Percentiles rank a stretch among this genome's conserved stretches.
Conservation (phyloP, 225 moss, liverwort and hornwort genomes). For the Sphagnum tenellum region DNA sequence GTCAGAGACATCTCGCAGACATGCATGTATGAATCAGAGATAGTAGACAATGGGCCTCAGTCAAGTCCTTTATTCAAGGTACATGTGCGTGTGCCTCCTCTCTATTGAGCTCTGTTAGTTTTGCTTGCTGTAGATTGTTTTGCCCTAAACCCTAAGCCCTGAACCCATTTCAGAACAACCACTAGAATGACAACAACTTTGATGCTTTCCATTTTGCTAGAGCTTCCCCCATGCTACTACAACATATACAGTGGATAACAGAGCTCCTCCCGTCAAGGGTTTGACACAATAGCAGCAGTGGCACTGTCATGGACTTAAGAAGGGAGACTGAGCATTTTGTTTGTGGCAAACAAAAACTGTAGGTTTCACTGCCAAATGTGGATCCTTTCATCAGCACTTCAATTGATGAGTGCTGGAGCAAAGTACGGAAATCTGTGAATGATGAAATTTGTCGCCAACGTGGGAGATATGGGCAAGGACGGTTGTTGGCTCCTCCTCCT, state of each 20-base stretch:
- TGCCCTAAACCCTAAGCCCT: too few relatives aligned
- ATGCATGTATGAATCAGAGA: constrained; percentile 31
- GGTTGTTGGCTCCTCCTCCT: background rate
- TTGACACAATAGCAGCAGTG: too few relatives aligned
- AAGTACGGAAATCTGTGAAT: constrained; percentile 33
- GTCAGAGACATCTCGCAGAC: constrained; percentile 19
- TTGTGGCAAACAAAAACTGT: background rate
- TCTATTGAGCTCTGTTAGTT: background rate
- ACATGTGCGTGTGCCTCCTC: constrained; percentile 1
- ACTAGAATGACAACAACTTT: too few relatives aligned
- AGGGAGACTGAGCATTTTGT: too few relatives aligned
- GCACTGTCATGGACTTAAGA: too few relatives aligned
- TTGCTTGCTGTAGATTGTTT: background rate
- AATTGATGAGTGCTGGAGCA: constrained; percentile 38
- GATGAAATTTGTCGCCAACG: constrained; percentile 27
- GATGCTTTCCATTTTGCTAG: too few relatives aligned
- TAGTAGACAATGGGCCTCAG: constrained; percentile 23
- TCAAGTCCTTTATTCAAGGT: constrained; percentile 36
- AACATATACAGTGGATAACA: too few relatives aligned
- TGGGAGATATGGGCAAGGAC: constrained; percentile 10
- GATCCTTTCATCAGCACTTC: constrained; percentile 13
- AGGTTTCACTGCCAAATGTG: background rate
- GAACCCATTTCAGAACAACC: too few relatives aligned
- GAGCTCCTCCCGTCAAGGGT: too few relatives aligned
- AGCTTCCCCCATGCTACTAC: too few relatives aligned